Conservation (phyloP, 768 basidiomycete species). For the Sarcomyxa edulis region DNA sequence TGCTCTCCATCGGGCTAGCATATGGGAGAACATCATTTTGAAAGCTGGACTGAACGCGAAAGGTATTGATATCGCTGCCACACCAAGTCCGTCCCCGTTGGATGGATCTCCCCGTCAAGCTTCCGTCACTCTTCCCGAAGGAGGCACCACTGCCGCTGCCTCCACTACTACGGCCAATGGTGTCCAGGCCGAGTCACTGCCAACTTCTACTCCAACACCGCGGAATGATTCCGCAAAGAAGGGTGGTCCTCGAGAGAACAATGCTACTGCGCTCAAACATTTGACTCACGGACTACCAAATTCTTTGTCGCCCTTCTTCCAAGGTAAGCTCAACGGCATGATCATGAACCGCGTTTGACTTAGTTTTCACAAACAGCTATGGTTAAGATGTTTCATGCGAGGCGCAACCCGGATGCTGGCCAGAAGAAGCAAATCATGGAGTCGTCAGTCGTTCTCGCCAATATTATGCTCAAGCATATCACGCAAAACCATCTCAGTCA, state of each 20-base stretch:
- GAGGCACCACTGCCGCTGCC: slow-evolving; percentile 21
- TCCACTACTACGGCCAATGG: slow-evolving; percentile 30
- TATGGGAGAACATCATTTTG: slow-evolving; percentile 85
- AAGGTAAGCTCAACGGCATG: slow-evolving; percentile 63
- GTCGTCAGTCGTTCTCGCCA: slow-evolving; percentile 65
- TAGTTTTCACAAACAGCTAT: slow-evolving; percentile 45
- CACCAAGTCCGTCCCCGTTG: slow-evolving; percentile 37
- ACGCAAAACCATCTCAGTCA: slow-evolving; percentile 46
- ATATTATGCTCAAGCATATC: slow-evolving; percentile 70
- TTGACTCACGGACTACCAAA: slow-evolving; percentile 74
- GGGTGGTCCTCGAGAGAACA: slow-evolving; percentile 49
- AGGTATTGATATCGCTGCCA: slow-evolving; percentile 46
- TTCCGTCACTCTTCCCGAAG: slow-evolving; percentile 34
- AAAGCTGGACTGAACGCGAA: slow-evolving; percentile 51
- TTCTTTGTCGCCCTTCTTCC: slow-evolving; percentile 78
- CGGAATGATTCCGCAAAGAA: slow-evolving; percentile 25
- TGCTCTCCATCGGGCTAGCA: slow-evolving; percentile 69
- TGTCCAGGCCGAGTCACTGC: slow-evolving; percentile 12
- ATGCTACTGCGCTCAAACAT: slow-evolving; percentile 74
- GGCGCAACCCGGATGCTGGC: slow-evolving; percentile 66
- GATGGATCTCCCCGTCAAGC: slow-evolving; percentile 43
- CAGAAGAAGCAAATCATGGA: slow-evolving; percentile 77
- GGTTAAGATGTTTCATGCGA: slow-evolving; percentile 80
- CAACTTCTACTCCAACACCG: slow-evolving; percentile 11
- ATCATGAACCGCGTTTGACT: not conserved